Evolutionary conservation across 257 asterid genomes (phyloP).

Genomic region (Jasminum sambac): DNA sequence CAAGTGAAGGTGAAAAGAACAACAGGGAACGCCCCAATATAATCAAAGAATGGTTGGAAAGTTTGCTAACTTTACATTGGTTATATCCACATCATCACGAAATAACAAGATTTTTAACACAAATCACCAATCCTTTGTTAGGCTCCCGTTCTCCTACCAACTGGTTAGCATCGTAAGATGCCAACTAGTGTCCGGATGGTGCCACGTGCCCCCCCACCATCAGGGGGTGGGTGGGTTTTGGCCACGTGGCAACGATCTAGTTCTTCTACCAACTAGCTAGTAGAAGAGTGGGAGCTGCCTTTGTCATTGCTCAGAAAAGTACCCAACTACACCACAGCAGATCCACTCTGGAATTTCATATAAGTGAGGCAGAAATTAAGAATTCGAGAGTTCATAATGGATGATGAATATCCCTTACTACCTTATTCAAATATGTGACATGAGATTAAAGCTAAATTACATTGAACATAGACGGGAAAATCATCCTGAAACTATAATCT

Average conservation of each 20-base stretch:
- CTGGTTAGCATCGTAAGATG: no score
- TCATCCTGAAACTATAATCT: background rate
- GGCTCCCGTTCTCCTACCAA: no score
- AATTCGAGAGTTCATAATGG: background rate
- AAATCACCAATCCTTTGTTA: background rate
- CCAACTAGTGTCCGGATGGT: no score
- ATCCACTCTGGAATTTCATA: background rate
- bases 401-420: background rate
- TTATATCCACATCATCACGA: background rate
- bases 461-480: background rate
- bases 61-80: background rate
- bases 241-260: no score
- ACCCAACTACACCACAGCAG: background rate
- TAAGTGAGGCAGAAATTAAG: background rate
- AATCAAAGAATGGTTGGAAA: background rate
- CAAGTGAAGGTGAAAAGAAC: background rate
- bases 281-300: no score
- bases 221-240: no score
- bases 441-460: background rate
- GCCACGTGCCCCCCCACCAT: no score
- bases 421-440: background rate
- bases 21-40: background rate
- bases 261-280: no score
- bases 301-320: no score
- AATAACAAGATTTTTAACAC: background rate